Conservation (phyloP, 2,329 filamentous ascomycete genomes). For the Ilyonectria sp. region DNA sequence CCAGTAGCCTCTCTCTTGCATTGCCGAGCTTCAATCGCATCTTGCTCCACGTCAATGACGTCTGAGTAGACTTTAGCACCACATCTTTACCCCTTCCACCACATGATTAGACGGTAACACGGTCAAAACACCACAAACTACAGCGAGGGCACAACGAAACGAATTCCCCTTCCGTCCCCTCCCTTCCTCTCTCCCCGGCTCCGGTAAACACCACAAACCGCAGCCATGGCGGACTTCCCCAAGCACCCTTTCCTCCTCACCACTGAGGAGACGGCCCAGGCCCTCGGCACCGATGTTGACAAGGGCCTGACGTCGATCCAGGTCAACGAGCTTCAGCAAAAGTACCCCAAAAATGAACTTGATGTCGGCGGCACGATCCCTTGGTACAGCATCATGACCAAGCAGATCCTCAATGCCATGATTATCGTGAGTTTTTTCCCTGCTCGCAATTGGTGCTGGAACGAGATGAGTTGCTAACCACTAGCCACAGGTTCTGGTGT, state of each 20-base stretch:
- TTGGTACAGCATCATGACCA: conserved; percentile 80
- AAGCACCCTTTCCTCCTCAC: conserved; percentile 74
- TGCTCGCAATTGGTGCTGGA: not conserved
- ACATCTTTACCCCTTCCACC: conserved; percentile 2
- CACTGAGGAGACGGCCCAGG: conserved; percentile 73
- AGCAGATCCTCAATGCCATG: conserved; percentile 85
- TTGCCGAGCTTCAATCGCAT: conserved; percentile 22
- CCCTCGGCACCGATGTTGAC: conserved; percentile 75
- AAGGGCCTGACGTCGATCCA: conserved; percentile 75
- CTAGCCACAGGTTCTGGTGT: conserved; percentile 76
- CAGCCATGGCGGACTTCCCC: conserved; percentile 63
- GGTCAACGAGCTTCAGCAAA: conserved; percentile 70
- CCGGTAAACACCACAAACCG: conserved; percentile 28
- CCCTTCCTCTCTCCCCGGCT: conserved; percentile 14
- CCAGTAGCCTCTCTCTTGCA: conserved; percentile 13
- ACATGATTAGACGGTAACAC: conserved; percentile 8
- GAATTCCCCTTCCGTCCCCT: conserved; percentile 6
- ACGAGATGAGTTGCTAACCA: conserved; percentile 16
- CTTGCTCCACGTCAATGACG: conserved; percentile 35
- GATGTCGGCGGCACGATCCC: conserved; percentile 77
- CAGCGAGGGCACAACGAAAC: conserved; percentile 29
- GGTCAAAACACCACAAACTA: not conserved
- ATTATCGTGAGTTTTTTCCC: conserved; percentile 68
- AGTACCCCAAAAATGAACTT: conserved; percentile 79
- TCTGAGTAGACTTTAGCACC: conserved; percentile 32